Conservation (phyloP, 2,329 filamentous ascomycete species). For the Nectriaceae sp. region DNA sequence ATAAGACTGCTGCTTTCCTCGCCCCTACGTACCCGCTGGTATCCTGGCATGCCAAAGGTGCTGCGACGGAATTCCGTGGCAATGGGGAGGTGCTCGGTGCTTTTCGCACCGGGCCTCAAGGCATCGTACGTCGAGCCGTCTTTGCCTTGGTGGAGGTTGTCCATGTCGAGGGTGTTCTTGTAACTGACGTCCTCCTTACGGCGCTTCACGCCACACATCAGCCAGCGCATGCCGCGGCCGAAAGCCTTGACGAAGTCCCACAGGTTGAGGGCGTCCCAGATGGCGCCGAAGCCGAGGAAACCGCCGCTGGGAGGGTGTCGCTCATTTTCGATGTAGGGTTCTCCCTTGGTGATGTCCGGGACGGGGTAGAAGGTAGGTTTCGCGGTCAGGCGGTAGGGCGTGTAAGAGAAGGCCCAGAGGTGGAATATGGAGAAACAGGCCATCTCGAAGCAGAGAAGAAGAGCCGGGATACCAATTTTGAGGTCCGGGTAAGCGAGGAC, state of each 20-base stretch:
- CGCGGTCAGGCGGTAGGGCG: slow-evolving; percentile 59
- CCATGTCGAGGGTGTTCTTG: slow-evolving; percentile 19
- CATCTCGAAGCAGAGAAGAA: slow-evolving; percentile 85
- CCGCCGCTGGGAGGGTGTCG: slow-evolving; percentile 61
- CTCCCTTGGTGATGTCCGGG: slow-evolving; percentile 42
- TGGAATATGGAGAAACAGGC: slow-evolving; percentile 76
- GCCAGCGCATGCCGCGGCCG: slow-evolving; percentile 76
- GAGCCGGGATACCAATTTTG: slow-evolving; percentile 76
- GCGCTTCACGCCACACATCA: slow-evolving; percentile 71
- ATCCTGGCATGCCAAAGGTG: slow-evolving; percentile 12
- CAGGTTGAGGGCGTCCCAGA: slow-evolving; percentile 73
- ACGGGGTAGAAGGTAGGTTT: slow-evolving; percentile 50
- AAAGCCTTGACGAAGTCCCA: slow-evolving; percentile 84
- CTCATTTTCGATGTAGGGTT: slow-evolving; percentile 45
- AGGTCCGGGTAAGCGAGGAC: slow-evolving; percentile 73
- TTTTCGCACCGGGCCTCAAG: slow-evolving; percentile 15
- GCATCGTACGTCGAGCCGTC: slow-evolving; percentile 32
- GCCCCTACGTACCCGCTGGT: slow-evolving; percentile 14
- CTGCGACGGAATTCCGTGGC: background rate
- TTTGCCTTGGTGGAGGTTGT: slow-evolving; percentile 19
- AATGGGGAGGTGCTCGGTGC: background rate
- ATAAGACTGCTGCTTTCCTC: slow-evolving; percentile 49
- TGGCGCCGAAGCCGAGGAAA: slow-evolving; percentile 62
- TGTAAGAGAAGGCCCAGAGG: slow-evolving; percentile 80
- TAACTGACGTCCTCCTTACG: slow-evolving; percentile 58